Base-by-base conservation (phyloP, 768 basidiomycete species). In the Mycena vitilis region DNA sequence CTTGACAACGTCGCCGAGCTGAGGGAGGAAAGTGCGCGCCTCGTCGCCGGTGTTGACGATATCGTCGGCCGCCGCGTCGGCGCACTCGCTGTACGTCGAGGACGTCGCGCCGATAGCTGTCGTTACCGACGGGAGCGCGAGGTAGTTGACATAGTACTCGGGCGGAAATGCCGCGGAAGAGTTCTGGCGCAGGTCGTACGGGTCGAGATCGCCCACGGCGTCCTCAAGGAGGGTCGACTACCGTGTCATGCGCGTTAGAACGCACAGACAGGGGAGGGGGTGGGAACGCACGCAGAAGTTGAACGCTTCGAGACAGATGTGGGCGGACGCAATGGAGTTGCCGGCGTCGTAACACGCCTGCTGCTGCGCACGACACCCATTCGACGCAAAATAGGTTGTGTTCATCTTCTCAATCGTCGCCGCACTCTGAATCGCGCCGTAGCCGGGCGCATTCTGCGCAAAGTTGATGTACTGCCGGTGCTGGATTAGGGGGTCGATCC, bases 401-500 rank as follows among this genome's bases (percentile, higher is more conserved):
- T 85, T 87, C 20, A 90, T 76, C 38, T 80, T 64, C 42, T 78
- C 75, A 42, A 91, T 74, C 2, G 86, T 83, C 11, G 73, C 63
- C 34, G 84, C 80, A 36, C 79, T 80, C 66, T 86, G 85, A 10
- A 91, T 83, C 64, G 83, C 88, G 6, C 90, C 90, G 69, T 91
- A 91, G 9, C 89, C 88, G 13, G 90, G 90, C 0, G 90, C 90
- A 45, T 88, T 74, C 0, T 82, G 83, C 0, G 89, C 87, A 62
- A 91, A 91, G 48, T 81, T 82, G 62, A 90, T 80, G 67, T 87
- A 90, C 8, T 88, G 85, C 65, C 86, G 68, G 72, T 87, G 86
- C 70, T 91, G 90, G 47, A 90, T 81, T 45, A 89, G 78, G 0
- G 90, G 89, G 66, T 91, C 90, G 58, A 82, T 86, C 89, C 89